Conservation (phyloP, 2,329 filamentous ascomycete species). For the Colletotrichum incanum region DNA sequence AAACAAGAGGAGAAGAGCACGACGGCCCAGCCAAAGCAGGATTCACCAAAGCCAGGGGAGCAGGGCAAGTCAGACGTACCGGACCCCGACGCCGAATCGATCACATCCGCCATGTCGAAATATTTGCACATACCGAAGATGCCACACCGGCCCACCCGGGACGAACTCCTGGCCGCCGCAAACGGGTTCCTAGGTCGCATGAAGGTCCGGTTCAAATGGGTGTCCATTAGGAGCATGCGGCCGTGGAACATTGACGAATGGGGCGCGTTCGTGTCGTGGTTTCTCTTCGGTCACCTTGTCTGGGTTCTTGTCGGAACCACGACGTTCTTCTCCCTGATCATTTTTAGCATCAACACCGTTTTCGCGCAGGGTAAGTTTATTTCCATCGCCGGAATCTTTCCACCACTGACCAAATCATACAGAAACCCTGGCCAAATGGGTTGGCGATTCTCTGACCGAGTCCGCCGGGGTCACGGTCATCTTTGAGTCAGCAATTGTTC, state of each 20-base stretch:
- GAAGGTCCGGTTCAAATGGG: slow-evolving; percentile 96
- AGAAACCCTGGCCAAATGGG: slow-evolving; percentile 92
- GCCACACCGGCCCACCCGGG: slow-evolving; percentile 91
- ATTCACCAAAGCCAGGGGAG: slow-evolving; percentile 37
- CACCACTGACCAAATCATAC: slow-evolving; percentile 52
- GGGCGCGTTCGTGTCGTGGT: slow-evolving; percentile 94
- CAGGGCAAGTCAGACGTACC: slow-evolving; percentile 43
- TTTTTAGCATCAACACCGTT: slow-evolving; percentile 94
- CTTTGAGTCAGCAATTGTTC: slow-evolving; percentile 98
- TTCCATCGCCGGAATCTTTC: not conserved
- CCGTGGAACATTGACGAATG: slow-evolving; percentile 98
- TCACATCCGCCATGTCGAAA: slow-evolving; percentile 69
- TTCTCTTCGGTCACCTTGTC: slow-evolving; percentile 91
- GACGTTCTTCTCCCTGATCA: slow-evolving; percentile 93
- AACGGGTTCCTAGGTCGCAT: slow-evolving; percentile 94
- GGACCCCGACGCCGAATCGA: slow-evolving; percentile 56
- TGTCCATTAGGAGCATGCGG: slow-evolving; percentile 92
- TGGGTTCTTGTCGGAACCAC: slow-evolving; percentile 98
- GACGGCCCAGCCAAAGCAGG: slow-evolving; percentile 21
- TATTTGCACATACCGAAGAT: slow-evolving; percentile 77
- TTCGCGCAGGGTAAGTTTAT: slow-evolving; percentile 84
- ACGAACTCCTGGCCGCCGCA: slow-evolving; percentile 91
- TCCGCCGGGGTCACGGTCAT: slow-evolving; percentile 94
- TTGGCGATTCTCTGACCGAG: slow-evolving; percentile 95
- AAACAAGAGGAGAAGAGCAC: slow-evolving; percentile 43